Conservation (phyloP, 176 grass and related monocot species). For the Triticum timopheevii region DNA sequence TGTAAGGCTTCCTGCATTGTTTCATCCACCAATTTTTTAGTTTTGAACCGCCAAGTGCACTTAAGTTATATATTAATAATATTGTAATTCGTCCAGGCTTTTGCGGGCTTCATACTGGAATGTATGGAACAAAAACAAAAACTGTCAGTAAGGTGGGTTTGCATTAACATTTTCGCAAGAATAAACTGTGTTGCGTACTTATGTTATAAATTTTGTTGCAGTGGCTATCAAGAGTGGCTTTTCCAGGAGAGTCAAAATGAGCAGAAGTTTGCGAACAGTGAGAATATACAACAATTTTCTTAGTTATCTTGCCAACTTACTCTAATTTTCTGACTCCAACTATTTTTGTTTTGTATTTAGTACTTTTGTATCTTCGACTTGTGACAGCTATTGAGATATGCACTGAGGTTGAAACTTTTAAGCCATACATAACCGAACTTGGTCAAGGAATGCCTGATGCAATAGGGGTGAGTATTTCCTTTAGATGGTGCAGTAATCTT, state of each 20-base stretch:
- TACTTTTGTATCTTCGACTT: background rate
- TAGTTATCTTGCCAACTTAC: background rate
- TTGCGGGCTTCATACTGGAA: background rate
- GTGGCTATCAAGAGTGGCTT: background rate
- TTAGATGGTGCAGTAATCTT: background rate
- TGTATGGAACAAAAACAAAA: background rate
- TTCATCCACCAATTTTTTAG: background rate
- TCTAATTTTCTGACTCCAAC: background rate
- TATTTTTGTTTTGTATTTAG: background rate
- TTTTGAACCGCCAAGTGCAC: background rate
- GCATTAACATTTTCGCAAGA: background rate
- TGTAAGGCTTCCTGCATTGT: background rate
- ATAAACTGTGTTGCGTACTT: background rate
- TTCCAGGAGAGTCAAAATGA: background rate
- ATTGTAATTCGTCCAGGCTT: background rate
- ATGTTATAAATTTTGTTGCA: background rate
- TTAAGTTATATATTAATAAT: background rate
- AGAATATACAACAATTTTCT: background rate
- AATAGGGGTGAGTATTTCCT: background rate
- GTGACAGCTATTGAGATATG: background rate
- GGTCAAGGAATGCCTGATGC: background rate
- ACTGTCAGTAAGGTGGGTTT: background rate
- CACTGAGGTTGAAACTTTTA: background rate
- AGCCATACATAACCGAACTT: rapidly evolving
- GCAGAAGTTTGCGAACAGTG: background rate